Base-by-base conservation (phyloP, 2,329 filamentous ascomycete genomes). In the Alternaria gansuensis region DNA sequence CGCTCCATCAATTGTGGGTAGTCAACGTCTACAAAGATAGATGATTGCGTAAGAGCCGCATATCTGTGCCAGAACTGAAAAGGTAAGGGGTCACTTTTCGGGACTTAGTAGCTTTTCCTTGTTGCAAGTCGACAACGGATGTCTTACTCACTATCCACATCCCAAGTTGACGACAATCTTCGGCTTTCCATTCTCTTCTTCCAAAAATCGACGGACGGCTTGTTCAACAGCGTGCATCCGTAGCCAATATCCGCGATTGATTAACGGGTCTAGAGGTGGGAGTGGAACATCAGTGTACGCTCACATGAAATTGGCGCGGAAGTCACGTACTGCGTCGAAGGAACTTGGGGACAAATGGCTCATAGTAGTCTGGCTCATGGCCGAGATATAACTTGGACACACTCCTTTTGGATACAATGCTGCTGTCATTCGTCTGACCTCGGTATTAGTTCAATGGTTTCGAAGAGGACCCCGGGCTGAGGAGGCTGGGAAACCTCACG, bases 241-340 rank as follows among this genome's bases (percentile, higher is more conserved):
- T 36, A 97, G 80, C 86, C 92, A 92, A 72, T 96, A 97, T 48
- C 92, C 92, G 44, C 93, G 86, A 76, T 97, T 97, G 72, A 97
- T 95, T 51, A 97, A 82, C 1, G 94, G 93, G n/a, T 92, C 55
- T 58, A 24, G 21, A 13, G 14, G 17, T 21, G 44, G 24, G 50
- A n/a, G 14, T 14, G 33, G 13, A 29, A 29, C 21, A 40, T 58
- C 51, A 58, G 55, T 44, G 26, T 26, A 54, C 28, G 24, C 24
- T 37, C 36, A 44, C 36, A 31, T 37, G 11, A 21, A 34, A 8
- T 31, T 40, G 33, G 23, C 5, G 21, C 14, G 13, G 4, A 31
- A 29, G 6, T 33, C 44, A 49, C 55, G 3, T 58, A 58, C 55
- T 88, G 46, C 93, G 84, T 60, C 92, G 84, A 76, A 92, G 88